These are phyloP conservation scores for Talaromyces sp. DNA, from an alignment of 2,329 filamentous ascomycete genomes.

Conservation along the genomic window DNA sequence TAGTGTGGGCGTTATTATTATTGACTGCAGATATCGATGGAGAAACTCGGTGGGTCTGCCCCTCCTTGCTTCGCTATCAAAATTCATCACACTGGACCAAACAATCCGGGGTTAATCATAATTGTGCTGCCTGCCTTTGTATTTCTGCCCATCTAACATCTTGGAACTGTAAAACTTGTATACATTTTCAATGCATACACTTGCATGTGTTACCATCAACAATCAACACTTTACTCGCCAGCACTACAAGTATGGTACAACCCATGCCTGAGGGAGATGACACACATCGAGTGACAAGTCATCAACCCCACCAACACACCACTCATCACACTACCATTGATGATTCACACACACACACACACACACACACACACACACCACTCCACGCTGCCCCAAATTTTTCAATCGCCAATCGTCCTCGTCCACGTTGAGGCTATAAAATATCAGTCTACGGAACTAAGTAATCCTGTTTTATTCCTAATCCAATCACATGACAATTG, in stretches of 20 bases:
- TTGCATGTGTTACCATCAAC: not conserved
- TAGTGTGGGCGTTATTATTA: too few species aligned
- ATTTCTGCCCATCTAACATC: not conserved
- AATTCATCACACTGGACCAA: not conserved
- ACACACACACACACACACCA: too few species aligned
- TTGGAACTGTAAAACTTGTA: not conserved
- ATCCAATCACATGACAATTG: not conserved
- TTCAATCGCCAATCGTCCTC: constrained; percentile 2
- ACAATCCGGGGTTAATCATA: not conserved
- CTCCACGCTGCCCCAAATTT: not conserved
- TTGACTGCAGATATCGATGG: not conserved
- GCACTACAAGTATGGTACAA: not conserved
- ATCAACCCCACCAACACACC: not conserved
- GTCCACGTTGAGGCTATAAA: constrained; percentile 3
- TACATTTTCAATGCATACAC: not conserved
- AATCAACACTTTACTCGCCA: not conserved
- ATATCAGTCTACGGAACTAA: not conserved
- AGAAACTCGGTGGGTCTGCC: not conserved
- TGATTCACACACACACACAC: not conserved
- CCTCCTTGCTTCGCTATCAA: not conserved
- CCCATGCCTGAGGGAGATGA: not conserved
- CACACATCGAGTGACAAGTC: constrained; percentile 3
- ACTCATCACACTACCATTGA: not conserved
- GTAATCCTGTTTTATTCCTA: not conserved
- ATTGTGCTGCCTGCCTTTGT: not conserved